A percentile compares a stretch with the other conserved stretches of the same genome.
phyloP scores from a whole-genome alignment of 1,284 basidiomycete species.

The Rhizoctonia solani region DNA sequence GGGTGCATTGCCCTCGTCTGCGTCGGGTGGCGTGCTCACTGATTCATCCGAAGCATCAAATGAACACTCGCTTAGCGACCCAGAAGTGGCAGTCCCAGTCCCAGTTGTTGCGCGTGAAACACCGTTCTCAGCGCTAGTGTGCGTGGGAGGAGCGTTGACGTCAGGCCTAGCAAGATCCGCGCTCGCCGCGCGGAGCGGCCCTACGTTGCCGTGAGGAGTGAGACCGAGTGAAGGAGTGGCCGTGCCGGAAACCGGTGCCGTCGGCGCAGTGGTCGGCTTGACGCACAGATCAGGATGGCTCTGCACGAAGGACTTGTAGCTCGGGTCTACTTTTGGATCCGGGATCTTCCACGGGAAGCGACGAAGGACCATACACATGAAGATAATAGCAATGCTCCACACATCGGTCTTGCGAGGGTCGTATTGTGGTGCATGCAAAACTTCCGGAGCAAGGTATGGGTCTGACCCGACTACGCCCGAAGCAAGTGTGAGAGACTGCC shows the following conservation, averaged over 20 bases:
- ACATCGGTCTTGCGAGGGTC: slow-evolving; percentile 98
- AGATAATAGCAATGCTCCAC: slow-evolving; percentile 98
- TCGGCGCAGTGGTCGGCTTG: slow-evolving; percentile 51
- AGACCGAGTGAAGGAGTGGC: slow-evolving; percentile 25
- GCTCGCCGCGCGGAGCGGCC: slow-evolving; percentile 23
- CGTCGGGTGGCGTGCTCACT: slow-evolving; percentile 26
- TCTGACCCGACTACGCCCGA: slow-evolving; percentile 96
- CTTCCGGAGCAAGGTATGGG: slow-evolving; percentile 97
- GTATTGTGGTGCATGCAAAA: slow-evolving; percentile 78
- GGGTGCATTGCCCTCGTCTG: slow-evolving; percentile 8
- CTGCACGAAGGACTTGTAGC: slow-evolving; percentile 88
- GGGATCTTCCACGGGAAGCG: slow-evolving; percentile 99
- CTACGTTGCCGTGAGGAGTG: slow-evolving; percentile 12
- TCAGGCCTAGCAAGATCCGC: slow-evolving; percentile 27
- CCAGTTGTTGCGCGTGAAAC: slow-evolving; percentile 30
- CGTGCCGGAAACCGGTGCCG: slow-evolving; percentile 27
- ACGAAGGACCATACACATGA: slow-evolving; percentile 97
- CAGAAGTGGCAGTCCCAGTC: slow-evolving; percentile 25
- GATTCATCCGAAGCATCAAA: slow-evolving; percentile 25
- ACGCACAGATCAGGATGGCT: slow-evolving; percentile 86
- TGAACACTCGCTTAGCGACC: slow-evolving; percentile 30
- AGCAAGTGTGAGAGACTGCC: slow-evolving; percentile 78
- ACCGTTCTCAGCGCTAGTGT: slow-evolving; percentile 26
- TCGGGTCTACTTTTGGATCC: slow-evolving; percentile 90
- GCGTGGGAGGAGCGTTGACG: slow-evolving; percentile 30